Evolutionary conservation across 2,329 filamentous ascomycete genomes (phyloP), one percentile per base, ranked within the genome.

Genomic region (Cercospora sp.): DNA sequence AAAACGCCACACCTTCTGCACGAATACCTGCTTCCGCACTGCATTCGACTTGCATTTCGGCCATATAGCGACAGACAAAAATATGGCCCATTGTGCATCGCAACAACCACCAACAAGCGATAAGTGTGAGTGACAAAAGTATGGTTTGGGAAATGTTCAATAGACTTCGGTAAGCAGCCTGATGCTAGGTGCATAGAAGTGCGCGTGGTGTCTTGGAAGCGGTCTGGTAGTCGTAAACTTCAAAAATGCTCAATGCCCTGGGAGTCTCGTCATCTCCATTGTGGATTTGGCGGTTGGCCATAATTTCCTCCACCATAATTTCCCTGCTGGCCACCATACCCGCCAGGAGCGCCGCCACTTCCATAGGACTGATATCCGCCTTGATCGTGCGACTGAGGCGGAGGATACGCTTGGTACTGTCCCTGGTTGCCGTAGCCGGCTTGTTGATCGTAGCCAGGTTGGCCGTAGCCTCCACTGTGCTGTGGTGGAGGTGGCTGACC

Each of bases 211-310:
- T 26, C 48, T 53, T 53, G 48, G 20, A 53, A 53, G 48, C 48
- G 20, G 61, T 45, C 48, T 64, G 48, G 30, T 63, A 39, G 51
- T 39, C 53, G 23, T 36, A 20, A 60, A 42, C 20, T 48, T 42
- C 26, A n/a, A 53, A 48, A n/a, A 23, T 42, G 31, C 62, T 16
- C 23, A 23, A 64, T 23, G 42, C 57, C 23, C 5, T 28, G 16
- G 12, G 13, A 16, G 3, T 53, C 55, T 53, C 23, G 12, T 53
- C 48, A 75, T 72, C 72, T 72, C 75, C 76, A 77, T 20, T 71
- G 71, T 18, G 76, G 73, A 45, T 75, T 74, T 16, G 71, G 72
- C 6, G 75, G 72, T 9, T 72, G 73, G 10, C 65, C 67, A 51
- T 70, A 68, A 61, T 72, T 72, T 45, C 60, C 42, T 59, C 72